phyloP scores from a whole-genome alignment of 2,329 filamentous ascomycete species.

The Fonsecaea nubica region DNA sequence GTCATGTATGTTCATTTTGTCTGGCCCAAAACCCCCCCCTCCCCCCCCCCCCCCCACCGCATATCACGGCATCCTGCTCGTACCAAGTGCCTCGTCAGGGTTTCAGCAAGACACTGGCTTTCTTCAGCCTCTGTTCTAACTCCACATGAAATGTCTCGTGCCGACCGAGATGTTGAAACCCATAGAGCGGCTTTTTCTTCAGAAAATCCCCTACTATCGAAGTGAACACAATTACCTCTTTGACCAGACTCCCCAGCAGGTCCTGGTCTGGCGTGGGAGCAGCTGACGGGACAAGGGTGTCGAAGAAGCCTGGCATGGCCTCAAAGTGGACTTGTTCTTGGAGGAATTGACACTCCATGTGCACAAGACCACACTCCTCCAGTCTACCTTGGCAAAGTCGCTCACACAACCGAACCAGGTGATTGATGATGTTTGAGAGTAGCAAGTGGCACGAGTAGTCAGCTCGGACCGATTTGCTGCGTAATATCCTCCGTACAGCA shows the following conservation, averaged over 20 bases:
- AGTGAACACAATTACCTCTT: constrained; percentile 31
- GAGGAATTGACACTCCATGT: constrained; percentile 30
- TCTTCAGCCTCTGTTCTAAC: constrained; percentile 35
- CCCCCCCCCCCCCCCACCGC: background rate
- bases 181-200: constrained; percentile 37
- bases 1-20: too few relatives aligned
- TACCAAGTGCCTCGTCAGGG: constrained; percentile 2
- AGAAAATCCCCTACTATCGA: constrained; percentile 35
- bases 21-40: background rate
- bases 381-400: constrained; percentile 25
- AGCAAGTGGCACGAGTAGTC: constrained; percentile 39
- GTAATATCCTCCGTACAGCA: constrained; percentile 34
- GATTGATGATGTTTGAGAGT: constrained; percentile 37
- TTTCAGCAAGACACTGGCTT: constrained; percentile 25
- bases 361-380: constrained; percentile 10
- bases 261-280: constrained; percentile 15
- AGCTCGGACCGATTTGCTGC: constrained; percentile 33
- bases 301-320: constrained; percentile 27
- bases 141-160: constrained; percentile 38
- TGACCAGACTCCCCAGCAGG: constrained; percentile 14
- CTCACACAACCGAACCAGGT: constrained; percentile 36
- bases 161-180: constrained; percentile 37
- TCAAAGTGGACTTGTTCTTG: constrained; percentile 35
- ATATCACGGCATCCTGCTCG: background rate
- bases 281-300: constrained; percentile 16